A percentile compares a stretch with the other conserved stretches of the same genome.
phyloP scores from a whole-genome alignment of 2,329 filamentous ascomycete species.

The Xylariales sp. region DNA sequence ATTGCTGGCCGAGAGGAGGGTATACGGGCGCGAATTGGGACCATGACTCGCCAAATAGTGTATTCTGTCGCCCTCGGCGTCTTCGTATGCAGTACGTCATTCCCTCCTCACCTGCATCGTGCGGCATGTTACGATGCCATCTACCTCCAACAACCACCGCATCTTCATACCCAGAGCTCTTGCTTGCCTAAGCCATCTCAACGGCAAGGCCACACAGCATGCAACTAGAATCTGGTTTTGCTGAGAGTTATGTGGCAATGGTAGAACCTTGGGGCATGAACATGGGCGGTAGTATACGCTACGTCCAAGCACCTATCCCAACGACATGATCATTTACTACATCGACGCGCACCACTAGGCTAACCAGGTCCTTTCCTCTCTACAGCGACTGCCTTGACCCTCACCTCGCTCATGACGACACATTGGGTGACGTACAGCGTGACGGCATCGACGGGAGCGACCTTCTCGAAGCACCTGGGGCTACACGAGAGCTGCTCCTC shows the following conservation, averaged over 20 bases:
- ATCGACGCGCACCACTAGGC: constrained; percentile 28
- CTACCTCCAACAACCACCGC: not conserved
- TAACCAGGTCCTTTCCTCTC: constrained; percentile 46
- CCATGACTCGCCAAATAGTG: constrained; percentile 58
- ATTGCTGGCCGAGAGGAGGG: constrained; percentile 30
- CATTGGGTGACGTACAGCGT: constrained; percentile 77
- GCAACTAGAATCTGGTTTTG: not conserved
- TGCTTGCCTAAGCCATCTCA: too few relatives aligned
- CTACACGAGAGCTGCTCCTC: constrained; percentile 85
- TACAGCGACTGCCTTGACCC: constrained; percentile 76
- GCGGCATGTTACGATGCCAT: not conserved
- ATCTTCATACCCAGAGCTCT: not conserved
- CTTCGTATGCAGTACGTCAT: constrained; percentile 57
- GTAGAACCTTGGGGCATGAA: not conserved
- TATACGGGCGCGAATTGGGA: constrained; percentile 12
- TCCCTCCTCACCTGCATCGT: constrained; percentile 11
- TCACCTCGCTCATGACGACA: constrained; percentile 75
- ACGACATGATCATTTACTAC: not conserved
- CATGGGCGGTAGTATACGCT: not conserved
- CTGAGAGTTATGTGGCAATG: not conserved
- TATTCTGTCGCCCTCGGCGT: constrained; percentile 56
- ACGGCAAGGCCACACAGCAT: not conserved
- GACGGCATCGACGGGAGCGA: constrained; percentile 59
- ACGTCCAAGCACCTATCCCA: not conserved
- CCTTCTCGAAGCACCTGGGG: constrained; percentile 73